A percentile compares a stretch with the other conserved stretches of the same genome.
These are phyloP conservation scores for Zasmidium cellare DNA, from an alignment of 2,329 filamentous ascomycete genomes.

Conservation along the genomic window DNA sequence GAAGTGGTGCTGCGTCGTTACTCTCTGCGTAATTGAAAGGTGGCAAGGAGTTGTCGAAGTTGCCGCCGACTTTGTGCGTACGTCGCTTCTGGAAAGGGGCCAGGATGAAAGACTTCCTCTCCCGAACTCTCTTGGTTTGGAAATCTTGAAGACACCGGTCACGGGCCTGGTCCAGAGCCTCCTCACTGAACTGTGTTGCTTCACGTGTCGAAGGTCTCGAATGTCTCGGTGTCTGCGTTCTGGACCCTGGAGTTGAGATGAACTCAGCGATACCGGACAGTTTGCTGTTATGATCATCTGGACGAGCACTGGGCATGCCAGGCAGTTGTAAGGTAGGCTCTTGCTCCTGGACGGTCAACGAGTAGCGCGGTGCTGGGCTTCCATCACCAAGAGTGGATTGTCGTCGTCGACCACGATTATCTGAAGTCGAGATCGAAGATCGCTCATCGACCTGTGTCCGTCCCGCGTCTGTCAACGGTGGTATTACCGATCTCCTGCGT, in stretches of 20 bases:
- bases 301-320: constrained; percentile 7
- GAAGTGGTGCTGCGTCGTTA: constrained; percentile 15
- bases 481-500: constrained; percentile 23
- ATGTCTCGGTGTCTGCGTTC: neutral
- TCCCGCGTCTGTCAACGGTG: constrained; percentile 6
- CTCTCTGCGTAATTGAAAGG: constrained; percentile 30
- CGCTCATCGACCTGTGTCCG: constrained; percentile 3
- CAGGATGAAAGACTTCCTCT: constrained; percentile 46
- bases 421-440: constrained; percentile 4
- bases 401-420: constrained; percentile 15
- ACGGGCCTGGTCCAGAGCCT: constrained; percentile 33
- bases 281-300: constrained; percentile 14
- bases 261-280: constrained; percentile 11
- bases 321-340: constrained; percentile 18
- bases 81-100: constrained; percentile 46
- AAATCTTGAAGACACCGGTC: constrained; percentile 44
- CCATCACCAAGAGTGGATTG: constrained; percentile 25
- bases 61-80: constrained; percentile 7
- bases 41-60: constrained; percentile 30
- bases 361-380: constrained; percentile 26
- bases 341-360: constrained; percentile 8
- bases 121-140: constrained; percentile 41
- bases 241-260: neutral
- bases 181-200: constrained; percentile 25
- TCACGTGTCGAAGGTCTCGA: neutral